Percentiles rank a stretch among this genome's conserved stretches.
phyloP scores from a whole-genome alignment of 2,329 filamentous ascomycete species.

The Pestalotiopsis sp. region DNA sequence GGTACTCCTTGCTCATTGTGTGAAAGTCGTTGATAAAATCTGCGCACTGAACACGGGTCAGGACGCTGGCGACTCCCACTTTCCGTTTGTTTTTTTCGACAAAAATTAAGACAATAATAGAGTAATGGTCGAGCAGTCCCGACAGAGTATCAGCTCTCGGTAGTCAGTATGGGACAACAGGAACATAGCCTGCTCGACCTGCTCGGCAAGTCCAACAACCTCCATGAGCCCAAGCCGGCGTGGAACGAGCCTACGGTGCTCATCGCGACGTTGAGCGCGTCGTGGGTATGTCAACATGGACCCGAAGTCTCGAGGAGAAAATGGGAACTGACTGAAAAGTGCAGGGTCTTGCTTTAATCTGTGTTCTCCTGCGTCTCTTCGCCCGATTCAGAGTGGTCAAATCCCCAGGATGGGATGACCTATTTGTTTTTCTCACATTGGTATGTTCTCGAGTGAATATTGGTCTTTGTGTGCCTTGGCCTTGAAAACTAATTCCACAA shows the following conservation, averaged over 20 bases:
- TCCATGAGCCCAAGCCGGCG: constrained; percentile 21
- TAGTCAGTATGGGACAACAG: constrained; percentile 13
- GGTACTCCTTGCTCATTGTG: neutral
- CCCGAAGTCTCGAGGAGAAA: neutral
- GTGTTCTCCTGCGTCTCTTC: constrained; percentile 24
- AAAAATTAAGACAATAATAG: neutral
- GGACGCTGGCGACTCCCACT: neutral
- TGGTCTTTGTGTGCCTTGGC: neutral
- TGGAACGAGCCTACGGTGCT: constrained; percentile 22
- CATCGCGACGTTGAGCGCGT: constrained; percentile 14
- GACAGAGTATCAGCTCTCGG: neutral
- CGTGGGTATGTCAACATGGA: constrained; percentile 13
- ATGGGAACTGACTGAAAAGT: neutral
- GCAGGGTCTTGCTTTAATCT: constrained; percentile 13
- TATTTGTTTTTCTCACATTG: constrained; percentile 22
- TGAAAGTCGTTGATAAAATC: neutral
- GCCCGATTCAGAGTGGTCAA: constrained; percentile 20
- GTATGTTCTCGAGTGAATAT: neutral
- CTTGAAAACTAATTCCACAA: neutral
- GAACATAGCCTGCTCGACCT: constrained; percentile 16
- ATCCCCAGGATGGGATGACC: constrained; percentile 25
- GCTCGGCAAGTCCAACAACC: constrained; percentile 21
- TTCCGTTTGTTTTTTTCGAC: neutral
- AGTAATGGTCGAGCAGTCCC: neutral
- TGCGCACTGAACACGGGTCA: neutral